Conservation (phyloP, 768 basidiomycete species). For the Pleurotus ostreatus region DNA sequence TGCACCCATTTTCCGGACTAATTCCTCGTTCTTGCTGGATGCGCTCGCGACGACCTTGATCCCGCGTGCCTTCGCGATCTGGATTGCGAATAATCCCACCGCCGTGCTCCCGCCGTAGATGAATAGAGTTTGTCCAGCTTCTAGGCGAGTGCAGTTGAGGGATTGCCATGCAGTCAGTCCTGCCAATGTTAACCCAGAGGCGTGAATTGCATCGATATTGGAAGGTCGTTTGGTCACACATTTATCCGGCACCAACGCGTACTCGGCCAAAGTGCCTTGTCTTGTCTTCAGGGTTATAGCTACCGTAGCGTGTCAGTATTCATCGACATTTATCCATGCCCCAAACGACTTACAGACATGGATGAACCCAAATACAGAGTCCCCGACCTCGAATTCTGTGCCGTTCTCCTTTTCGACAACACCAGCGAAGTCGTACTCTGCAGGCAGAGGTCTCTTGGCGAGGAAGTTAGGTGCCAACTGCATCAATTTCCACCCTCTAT, state of each 20-base stretch:
- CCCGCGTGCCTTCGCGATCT: constrained; percentile 26
- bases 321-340: background rate
- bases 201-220: constrained; percentile 49
- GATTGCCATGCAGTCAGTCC: constrained; percentile 57
- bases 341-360: constrained; percentile 24
- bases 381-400: constrained; percentile 50
- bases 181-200: constrained; percentile 57
- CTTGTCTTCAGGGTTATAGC: constrained; percentile 25
- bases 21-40: constrained; percentile 54
- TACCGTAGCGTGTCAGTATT: constrained; percentile 3
- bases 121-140: constrained; percentile 56
- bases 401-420: constrained; percentile 52
- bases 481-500: constrained; percentile 32
- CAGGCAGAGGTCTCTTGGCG: constrained; percentile 42
- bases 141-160: constrained; percentile 41
- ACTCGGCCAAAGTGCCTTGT: constrained; percentile 61
- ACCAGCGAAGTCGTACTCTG: constrained; percentile 65
- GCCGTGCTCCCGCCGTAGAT: constrained; percentile 69
- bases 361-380: constrained; percentile 58
- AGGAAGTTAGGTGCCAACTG: constrained; percentile 21
- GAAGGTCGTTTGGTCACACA: constrained; percentile 40
- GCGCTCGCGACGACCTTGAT: constrained; percentile 57
- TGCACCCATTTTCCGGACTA: constrained; percentile 38
- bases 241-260: constrained; percentile 40
- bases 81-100: constrained; percentile 63